phyloP scores from a whole-genome alignment of 805 yeast species.

The Wickerhamomyces tratensis region DNA sequence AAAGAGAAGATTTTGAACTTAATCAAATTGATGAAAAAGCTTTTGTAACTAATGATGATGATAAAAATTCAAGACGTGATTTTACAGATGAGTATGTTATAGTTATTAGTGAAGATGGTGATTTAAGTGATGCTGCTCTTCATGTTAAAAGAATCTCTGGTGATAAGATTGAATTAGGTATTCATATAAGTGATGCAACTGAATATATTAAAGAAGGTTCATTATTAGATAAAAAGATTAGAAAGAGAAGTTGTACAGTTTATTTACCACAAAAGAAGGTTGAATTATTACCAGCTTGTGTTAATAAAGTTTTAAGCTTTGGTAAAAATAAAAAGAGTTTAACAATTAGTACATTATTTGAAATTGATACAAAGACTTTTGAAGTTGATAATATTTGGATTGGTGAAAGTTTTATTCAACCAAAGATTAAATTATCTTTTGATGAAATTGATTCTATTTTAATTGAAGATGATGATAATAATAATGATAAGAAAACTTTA shows the following conservation, averaged over 20 bases:
- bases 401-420: conserved; percentile 59
- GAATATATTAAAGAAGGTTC: conserved; percentile 66
- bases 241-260: conserved; percentile 84
- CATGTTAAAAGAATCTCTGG: conserved; percentile 60
- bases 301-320: conserved; percentile 54
- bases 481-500: background rate
- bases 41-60: conserved; percentile 16
- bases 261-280: conserved; percentile 69
- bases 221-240: conserved; percentile 75
- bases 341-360: conserved; percentile 71
- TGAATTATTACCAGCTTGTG: conserved; percentile 56
- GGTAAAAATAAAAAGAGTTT: conserved; percentile 49
- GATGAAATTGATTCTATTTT: conserved; percentile 47
- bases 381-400: conserved; percentile 71
- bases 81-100: conserved; percentile 53
- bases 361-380: conserved; percentile 60
- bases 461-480: conserved; percentile 11
- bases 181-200: conserved; percentile 78
- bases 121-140: conserved; percentile 65
- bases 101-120: conserved; percentile 50
- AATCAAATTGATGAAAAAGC: conserved; percentile 13
- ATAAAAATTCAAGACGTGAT: conserved; percentile 33
- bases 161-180: conserved; percentile 67
- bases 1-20: conserved; percentile 24
- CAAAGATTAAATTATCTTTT: conserved; percentile 48